Base-by-base conservation (phyloP, 2,329 filamentous ascomycete genomes). In the Cordyceps cateniannulata region DNA sequence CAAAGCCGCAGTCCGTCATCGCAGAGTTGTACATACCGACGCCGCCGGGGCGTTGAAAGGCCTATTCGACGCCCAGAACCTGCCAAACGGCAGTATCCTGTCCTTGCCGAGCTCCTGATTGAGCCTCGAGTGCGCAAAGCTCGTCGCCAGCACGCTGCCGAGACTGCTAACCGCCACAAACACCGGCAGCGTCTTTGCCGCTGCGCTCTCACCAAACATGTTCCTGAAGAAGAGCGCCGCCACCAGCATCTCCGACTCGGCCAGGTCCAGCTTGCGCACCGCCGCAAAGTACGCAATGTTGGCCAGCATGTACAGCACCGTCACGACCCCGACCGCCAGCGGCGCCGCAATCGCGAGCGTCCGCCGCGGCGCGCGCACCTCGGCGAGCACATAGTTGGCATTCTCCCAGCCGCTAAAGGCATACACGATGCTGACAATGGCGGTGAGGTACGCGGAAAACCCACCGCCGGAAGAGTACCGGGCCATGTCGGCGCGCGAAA, bases 71-170 rank as follows among this genome's bases (percentile, higher is more conserved):
- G 87, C 87, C 84, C 85, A 90, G 69, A 90, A 82, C 2, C 78
- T 77, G 63, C 83, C 85, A 59, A 81, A 87, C 0, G 88, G 88
- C 16, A 90, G 68, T 5, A 90, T 75, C 0, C 86, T 86, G 67
- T 91, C 87, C 67, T 88, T 88, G 1, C 84, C 88, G 49, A 90
- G 76, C 69, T 90, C 87, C 64, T 86, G 84, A 65, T 84, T 86
- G 10, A 86, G 66, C 1, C 84, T 77, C 0, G 83, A 74, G 58
- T 86, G 82, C 0, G 82, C 78, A 65, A 86, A 87, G 62, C 79
- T 84, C 50, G 86, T 79, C 22, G 82, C 81, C 9, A 87, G 72
- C 0, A 88, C 82, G 56, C 87, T 87, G 7, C 85, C 85, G 52
- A 87, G 67, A 63, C 85, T 85, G 55, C 81, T 85, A 38, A 87